Evolutionary conservation across 2,329 filamentous ascomycete genomes (phyloP), one percentile per base, ranked within the genome.

Genomic region (Aspergillus uvarum): DNA sequence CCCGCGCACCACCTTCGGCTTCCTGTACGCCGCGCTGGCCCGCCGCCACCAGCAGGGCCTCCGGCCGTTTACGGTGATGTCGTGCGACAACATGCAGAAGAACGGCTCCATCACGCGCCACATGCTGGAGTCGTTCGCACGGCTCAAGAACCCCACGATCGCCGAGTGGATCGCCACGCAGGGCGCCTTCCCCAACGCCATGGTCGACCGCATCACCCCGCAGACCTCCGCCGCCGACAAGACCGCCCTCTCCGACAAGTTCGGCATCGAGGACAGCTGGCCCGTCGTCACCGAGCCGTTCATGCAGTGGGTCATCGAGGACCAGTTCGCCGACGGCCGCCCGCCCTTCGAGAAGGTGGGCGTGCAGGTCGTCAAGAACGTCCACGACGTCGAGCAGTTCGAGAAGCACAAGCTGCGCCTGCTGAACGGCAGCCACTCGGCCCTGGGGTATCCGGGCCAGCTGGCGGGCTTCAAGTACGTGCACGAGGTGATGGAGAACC

Each of bases 21-120:
- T 81, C 72, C 78, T 84, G 57, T 84, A 81, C 65, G 80, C 80
- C 24, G 82, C 81, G 11, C 73, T 83, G 58, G 79, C 74, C 16
- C 73, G 77, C 54, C 82, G 82, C 53, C 74, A 79, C 67, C 66
- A 72, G 57, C 71, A 76, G 50, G 81, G 81, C 3, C 77, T 82
- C 51, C 79, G 77, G 69, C 82, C 82, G 49, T 84, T 84, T 70
- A 84, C 82, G 63, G 81, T 84, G 31, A 66, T 84, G 67, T 84
- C 82, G 4, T 84, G 82, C 68, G 82, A 84, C 70, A 84, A 84
- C 74, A 84, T 84, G 81, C 81, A 83, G 74, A 82, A 82, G 76
- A 84, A 84, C 70, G 82, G 82, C 56, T 73, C 78, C 69, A 83
- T 84, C 71, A 81, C 80, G 5, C 80, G 80, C 38, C 67, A 76